Evolutionary conservation across 768 basidiomycete genomes (phyloP).

Genomic region (Lentinula guzmanii): DNA sequence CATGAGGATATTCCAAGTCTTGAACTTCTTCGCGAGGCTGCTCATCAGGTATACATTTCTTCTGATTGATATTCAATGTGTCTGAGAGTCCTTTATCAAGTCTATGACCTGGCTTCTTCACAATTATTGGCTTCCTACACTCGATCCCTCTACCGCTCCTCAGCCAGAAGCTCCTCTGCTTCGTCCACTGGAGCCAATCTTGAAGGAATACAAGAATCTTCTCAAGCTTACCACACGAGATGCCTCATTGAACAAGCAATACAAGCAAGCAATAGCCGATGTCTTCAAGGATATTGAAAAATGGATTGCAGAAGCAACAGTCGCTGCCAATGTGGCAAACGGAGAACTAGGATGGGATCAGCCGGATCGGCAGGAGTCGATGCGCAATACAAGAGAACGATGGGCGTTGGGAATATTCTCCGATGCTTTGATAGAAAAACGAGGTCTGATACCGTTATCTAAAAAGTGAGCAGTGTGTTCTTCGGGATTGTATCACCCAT

Average conservation of each 20-base stretch:
- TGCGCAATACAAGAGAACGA: constrained; percentile 48
- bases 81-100: constrained; percentile 28
- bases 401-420: constrained; percentile 69
- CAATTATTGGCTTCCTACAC: constrained; percentile 78
- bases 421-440: constrained; percentile 60
- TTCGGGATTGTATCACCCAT: constrained; percentile 51
- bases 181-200: constrained; percentile 57
- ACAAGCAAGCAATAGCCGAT: constrained; percentile 43
- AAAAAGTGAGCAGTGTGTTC: constrained; percentile 56
- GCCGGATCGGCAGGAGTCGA: constrained; percentile 19
- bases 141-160: constrained; percentile 43
- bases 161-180: constrained; percentile 27
- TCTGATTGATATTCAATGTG: constrained; percentile 1
- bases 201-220: constrained; percentile 70
- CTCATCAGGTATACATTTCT: constrained; percentile 48
- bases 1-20: constrained; percentile 92
- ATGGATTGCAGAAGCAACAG: constrained; percentile 72
- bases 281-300: constrained; percentile 62
- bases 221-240: constrained; percentile 62
- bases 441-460: constrained; percentile 75
- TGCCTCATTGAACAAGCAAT: constrained; percentile 46
- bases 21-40: constrained; percentile 70
- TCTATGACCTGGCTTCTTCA: constrained; percentile 78
- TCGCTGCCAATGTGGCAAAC: constrained; percentile 47
- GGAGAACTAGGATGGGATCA: constrained; percentile 43